These are phyloP conservation scores for Penicillium soppii DNA, from an alignment of 495 filamentous ascomycete genomes.

Conservation along the genomic window DNA sequence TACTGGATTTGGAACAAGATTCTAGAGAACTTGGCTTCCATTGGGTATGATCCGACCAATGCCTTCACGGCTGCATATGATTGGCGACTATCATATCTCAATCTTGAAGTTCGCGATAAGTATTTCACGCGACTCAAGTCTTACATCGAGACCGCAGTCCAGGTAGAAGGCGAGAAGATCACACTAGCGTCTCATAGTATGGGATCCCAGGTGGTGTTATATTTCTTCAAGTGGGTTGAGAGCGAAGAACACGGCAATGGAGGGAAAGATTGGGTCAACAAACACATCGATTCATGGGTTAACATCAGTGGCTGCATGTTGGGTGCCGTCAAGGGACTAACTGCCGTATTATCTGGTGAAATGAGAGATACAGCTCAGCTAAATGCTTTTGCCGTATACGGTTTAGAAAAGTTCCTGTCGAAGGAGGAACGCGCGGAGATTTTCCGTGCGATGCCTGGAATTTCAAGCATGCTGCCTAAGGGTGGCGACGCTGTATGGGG, in stretches of 20 bases:
- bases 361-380: slow-evolving; percentile 98
- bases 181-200: slow-evolving; percentile 93
- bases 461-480: slow-evolving; percentile 95
- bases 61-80: slow-evolving; percentile 96
- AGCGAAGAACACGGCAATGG: slow-evolving; percentile 74
- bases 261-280: slow-evolving; percentile 86
- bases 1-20: slow-evolving; percentile 99
- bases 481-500: slow-evolving; percentile 95
- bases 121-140: slow-evolving; percentile 89
- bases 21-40: slow-evolving; percentile 88
- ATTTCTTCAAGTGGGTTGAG: slow-evolving; percentile 98
- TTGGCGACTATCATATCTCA: slow-evolving; percentile 91
- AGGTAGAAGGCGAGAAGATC: slow-evolving; percentile 71
- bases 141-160: slow-evolving; percentile 80
- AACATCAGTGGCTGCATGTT: slow-evolving; percentile 99
- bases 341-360: slow-evolving; percentile 90
- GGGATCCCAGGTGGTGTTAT: slow-evolving; percentile 92
- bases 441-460: slow-evolving; percentile 94
- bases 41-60: slow-evolving; percentile 95
- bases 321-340: slow-evolving; percentile 86
- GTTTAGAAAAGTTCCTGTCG: slow-evolving; percentile 91
- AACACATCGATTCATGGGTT: slow-evolving; percentile 89
- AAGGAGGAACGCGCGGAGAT: slow-evolving; percentile 89
- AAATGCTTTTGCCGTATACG: slow-evolving; percentile 96
- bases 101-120: slow-evolving; percentile 84